Evolutionary conservation across 78 protist genomes (phyloP).

Genomic region (Acrasis kona): DNA sequence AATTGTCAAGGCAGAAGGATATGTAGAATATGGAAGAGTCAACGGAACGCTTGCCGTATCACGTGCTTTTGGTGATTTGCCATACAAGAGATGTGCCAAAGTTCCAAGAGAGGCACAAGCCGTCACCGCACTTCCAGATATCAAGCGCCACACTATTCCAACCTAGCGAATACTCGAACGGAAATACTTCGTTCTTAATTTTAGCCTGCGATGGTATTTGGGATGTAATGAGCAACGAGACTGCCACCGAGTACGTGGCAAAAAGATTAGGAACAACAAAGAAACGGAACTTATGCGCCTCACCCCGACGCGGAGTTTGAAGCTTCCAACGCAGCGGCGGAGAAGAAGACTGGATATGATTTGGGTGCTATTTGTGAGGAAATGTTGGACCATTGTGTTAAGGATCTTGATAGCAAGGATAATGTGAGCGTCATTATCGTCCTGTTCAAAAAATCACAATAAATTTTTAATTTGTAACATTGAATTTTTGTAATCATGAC

Average conservation of each 20-base stretch:
- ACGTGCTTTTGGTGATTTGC: constrained; percentile 41
- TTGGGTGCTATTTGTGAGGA: background rate
- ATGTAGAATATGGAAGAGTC: constrained; percentile 29
- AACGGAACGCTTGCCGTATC: constrained; percentile 39
- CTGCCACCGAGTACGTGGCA: constrained; percentile 1
- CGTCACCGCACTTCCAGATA: constrained; percentile 15
- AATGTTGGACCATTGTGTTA: background rate
- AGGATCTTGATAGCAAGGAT: background rate
- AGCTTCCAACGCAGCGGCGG: background rate
- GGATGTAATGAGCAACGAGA: constrained; percentile 76
- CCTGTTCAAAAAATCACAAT: too few species aligned
- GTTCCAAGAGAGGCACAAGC: constrained; percentile 7
- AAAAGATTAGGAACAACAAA: background rate
- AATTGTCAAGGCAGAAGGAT: constrained; percentile 11
- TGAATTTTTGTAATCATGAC: too few species aligned
- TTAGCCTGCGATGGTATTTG: constrained; percentile 90
- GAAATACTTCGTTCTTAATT: constrained; percentile 46
- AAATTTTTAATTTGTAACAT: too few species aligned
- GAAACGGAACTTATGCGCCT: too few species aligned
- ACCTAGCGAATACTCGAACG: too few species aligned
- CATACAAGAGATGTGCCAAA: background rate
- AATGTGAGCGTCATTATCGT: background rate
- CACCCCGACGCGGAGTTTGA: background rate
- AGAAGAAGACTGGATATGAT: background rate
- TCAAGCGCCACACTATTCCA: too few species aligned